A percentile compares a stretch with the other conserved stretches of the same genome.
phyloP scores from a whole-genome alignment of 768 basidiomycete genomes.

The Scleroderma citrinum region DNA sequence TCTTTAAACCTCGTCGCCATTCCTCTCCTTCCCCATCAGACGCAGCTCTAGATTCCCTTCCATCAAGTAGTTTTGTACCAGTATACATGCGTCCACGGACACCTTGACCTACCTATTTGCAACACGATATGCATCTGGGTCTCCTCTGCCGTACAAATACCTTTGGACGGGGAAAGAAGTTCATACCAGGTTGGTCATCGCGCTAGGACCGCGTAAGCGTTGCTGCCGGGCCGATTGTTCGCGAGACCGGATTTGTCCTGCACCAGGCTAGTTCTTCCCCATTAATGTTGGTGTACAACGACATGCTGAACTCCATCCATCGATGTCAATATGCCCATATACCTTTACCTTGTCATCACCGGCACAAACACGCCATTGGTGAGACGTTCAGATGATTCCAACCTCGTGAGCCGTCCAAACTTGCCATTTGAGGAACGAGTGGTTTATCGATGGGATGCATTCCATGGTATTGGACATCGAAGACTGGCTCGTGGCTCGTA shows the following conservation, averaged over 20 bases:
- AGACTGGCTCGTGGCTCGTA: conserved; percentile 44
- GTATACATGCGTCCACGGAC: conserved; percentile 29
- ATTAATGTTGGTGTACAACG: no score
- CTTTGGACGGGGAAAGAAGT: not conserved
- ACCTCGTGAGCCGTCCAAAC: not conserved
- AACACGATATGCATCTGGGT: conserved; percentile 10
- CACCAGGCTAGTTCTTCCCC: not conserved
- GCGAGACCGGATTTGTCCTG: not conserved
- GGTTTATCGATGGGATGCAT: not conserved
- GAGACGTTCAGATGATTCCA: no score
- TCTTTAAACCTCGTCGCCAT: conserved; percentile 82
- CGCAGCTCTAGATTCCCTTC: conserved; percentile 21
- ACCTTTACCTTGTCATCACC: not conserved
- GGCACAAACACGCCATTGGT: not conserved
- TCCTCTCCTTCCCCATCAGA: conserved; percentile 27
- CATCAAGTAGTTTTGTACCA: conserved; percentile 24
- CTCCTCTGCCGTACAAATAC: not conserved
- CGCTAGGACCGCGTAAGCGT: not conserved
- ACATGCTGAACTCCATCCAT: not conserved
- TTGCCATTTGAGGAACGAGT: not conserved
- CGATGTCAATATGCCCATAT: not conserved
- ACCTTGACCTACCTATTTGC: conserved; percentile 18
- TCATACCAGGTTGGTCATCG: not conserved
- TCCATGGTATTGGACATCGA: not conserved
- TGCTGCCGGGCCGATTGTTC: conserved; percentile 7